Evolutionary conservation across 345 rosid genomes (phyloP).

Genomic region (Eutrema yunnanense): DNA sequence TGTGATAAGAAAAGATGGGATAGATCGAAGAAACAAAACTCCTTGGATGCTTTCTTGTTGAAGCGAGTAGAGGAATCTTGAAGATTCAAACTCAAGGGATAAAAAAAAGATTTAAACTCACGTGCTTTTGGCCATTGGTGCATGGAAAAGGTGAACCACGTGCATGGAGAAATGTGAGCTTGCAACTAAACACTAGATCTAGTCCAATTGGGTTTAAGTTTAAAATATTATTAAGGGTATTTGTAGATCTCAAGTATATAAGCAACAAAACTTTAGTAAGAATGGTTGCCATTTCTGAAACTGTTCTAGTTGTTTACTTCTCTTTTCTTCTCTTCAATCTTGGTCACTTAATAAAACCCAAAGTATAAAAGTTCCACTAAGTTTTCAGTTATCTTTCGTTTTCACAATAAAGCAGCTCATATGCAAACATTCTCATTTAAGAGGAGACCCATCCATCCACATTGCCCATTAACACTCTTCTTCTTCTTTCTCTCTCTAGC

Average conservation of each 20-base stretch:
- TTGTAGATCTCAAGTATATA: constrained; percentile 12
- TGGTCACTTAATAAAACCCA: neutral
- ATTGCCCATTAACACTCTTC: neutral
- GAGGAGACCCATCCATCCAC: constrained; percentile 1
- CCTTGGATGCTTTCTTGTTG: neutral
- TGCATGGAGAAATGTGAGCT: constrained; percentile 2
- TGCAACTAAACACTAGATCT: neutral
- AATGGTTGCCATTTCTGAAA: neutral
- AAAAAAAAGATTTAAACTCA: neutral
- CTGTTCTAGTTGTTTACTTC: neutral
- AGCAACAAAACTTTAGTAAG: neutral
- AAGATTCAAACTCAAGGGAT: neutral
- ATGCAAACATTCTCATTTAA: constrained; percentile 16
- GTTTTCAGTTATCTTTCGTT: neutral
- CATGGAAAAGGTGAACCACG: constrained; percentile 18
- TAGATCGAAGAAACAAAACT: neutral
- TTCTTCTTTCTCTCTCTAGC: neutral
- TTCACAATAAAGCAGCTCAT: constrained; percentile 2
- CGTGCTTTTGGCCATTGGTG: constrained; percentile 8
- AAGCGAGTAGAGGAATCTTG: neutral
- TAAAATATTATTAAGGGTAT: neutral
- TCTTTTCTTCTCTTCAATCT: neutral
- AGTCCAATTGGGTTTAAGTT: neutral
- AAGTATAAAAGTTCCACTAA: neutral
- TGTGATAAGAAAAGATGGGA: neutral